Evolutionary conservation across 1,139 yeast species (phyloP), one percentile per base, ranked within the genome.

Genomic region (Kluyveromyces sp.): DNA sequence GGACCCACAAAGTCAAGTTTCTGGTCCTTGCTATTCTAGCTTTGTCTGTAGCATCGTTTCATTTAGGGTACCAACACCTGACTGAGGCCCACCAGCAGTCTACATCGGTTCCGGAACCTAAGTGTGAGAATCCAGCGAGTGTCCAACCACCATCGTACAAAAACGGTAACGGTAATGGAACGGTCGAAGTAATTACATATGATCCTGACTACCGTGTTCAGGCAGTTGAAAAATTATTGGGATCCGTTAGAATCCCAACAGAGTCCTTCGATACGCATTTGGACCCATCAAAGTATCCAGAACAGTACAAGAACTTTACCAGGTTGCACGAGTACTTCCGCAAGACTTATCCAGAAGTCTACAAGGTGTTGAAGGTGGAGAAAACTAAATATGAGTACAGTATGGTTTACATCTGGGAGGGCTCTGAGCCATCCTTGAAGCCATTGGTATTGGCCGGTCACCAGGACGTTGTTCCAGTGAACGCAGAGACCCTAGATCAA

Each of bases 391-490:
- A 85, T 57, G 26, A 29, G 7, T 39, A 39, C 32, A 40, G 34
- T 40, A 67, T 84, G 47, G 73, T 84, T 5, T 80, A 71, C 59
- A 71, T 77, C 28, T 81, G 87, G 83, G 64, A 74, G 53, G 94
- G 92, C 21, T 57, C 75, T 0, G 63, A 78, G 50, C 35, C 62
- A 4, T 44, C 53, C 2, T 67, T 80, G 54, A 81, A 82, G 61
- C 94, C 94, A 15, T 53, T 81, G 7, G 61, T 84, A 59, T 67
- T 84, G 36, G 74, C 80, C 58, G 88, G 87, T 2, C 95, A 85
- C 62, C 84, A 78, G 61, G 94, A 84, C 59, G 83, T 81, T 3
- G 94, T 84, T 25, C 94, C 92, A 0, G 81, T 83, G n/a, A 79
- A 77, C 51, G 63, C 67, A 30, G 79, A 71, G 27, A 75, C 85